phyloP scores from a whole-genome alignment of 2,329 filamentous ascomycete genomes.

The Aspergillus fumigatiaffinis region DNA sequence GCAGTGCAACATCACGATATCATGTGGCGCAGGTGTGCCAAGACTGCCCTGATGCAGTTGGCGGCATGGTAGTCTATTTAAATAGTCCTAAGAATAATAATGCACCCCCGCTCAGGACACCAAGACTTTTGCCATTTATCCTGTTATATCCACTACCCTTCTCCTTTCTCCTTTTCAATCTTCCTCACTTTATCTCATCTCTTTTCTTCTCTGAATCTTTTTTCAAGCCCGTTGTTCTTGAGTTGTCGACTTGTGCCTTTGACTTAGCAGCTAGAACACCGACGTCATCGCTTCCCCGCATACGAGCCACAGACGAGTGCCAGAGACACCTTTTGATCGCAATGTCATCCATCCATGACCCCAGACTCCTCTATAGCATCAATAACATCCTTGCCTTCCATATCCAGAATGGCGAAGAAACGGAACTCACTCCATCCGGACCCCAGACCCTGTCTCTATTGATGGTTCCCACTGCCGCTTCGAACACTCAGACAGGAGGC shows the following conservation, averaged over 20 bases:
- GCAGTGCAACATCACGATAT: slow-evolving; percentile 15
- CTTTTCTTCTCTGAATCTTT: background rate
- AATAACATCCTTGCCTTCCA: slow-evolving; percentile 88
- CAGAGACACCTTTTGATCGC: too few species aligned
- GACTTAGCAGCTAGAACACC: background rate
- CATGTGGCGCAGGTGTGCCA: slow-evolving; percentile 24
- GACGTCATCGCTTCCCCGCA: background rate
- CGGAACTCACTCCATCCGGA: slow-evolving; percentile 75
- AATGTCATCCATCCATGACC: slow-evolving; percentile 32
- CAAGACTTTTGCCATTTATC: slow-evolving; percentile 10
- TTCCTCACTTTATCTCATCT: slow-evolving; percentile 4
- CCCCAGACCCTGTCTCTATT: slow-evolving; percentile 87
- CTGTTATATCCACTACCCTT: slow-evolving; percentile 22
- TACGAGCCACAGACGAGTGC: background rate
- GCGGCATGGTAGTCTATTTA: too few species aligned
- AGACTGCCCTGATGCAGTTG: background rate
- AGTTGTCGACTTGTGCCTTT: background rate
- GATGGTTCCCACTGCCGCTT: slow-evolving; percentile 89
- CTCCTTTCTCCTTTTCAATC: slow-evolving; percentile 4
- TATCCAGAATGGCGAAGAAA: slow-evolving; percentile 80
- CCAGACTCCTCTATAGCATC: slow-evolving; percentile 48
- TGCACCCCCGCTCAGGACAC: background rate
- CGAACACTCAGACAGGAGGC: slow-evolving; percentile 50
- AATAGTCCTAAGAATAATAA: background rate
- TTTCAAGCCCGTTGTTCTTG: background rate